Conservation (phyloP, 179 eudicot species). For the Gypsophila paniculata region DNA sequence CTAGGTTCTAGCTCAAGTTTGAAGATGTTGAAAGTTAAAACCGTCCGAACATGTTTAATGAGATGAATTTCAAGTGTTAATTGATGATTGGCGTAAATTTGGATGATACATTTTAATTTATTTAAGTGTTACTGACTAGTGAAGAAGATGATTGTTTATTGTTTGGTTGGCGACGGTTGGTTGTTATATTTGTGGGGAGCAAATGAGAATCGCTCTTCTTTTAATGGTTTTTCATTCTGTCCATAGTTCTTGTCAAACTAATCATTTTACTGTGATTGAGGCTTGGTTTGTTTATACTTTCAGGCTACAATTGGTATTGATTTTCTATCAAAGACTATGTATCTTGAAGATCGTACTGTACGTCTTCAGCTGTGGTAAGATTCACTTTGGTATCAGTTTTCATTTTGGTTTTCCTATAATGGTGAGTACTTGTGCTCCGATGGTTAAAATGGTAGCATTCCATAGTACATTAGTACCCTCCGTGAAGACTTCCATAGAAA, state of each 20-base stretch:
- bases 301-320: conserved; percentile 78
- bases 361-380: conserved; percentile 66
- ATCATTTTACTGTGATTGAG: background rate
- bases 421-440: background rate
- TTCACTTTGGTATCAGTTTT: background rate
- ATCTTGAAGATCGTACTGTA: conserved; percentile 75
- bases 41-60: background rate
- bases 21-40: background rate
- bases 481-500: background rate
- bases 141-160: background rate
- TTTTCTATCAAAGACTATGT: conserved; percentile 72
- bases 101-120: background rate
- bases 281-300: background rate
- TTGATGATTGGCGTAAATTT: too few relatives aligned
- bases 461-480: background rate
- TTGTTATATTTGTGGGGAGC: background rate
- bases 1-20: background rate
- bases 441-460: background rate
- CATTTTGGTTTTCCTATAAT: background rate
- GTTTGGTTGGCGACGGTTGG: background rate
- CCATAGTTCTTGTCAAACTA: background rate
- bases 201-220: conserved; percentile 4
- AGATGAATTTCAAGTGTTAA: background rate
- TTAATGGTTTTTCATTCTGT: background rate
- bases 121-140: background rate